Evolutionary conservation across 345 rosid genomes (phyloP).

Genomic region (Aegle marmelos): DNA sequence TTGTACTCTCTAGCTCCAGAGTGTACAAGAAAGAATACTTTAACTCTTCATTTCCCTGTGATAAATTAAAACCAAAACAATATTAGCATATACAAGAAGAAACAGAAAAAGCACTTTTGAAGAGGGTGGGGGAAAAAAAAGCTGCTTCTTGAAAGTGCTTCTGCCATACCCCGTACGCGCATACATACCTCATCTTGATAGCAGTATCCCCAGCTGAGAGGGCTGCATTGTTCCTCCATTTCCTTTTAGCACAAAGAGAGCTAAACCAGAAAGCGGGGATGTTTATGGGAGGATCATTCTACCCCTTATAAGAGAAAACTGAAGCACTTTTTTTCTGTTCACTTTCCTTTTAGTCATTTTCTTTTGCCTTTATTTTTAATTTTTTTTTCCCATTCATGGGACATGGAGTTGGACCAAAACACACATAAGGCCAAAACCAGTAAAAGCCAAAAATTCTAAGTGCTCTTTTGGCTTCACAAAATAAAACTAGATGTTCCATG

Average conservation of each 20-base stretch:
- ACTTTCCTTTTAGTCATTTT: conserved; percentile 1
- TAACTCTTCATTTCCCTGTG: conserved; percentile 49
- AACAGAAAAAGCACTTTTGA: not conserved
- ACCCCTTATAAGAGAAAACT: conserved; percentile 28
- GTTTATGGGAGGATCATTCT: not conserved
- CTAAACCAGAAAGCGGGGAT: not conserved
- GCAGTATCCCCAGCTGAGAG: conserved; percentile 31
- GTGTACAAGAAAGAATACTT: conserved; percentile 39
- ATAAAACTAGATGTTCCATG: conserved; percentile 6
- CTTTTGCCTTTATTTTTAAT: not conserved
- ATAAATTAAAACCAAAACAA: not conserved
- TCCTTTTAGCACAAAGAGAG: not conserved
- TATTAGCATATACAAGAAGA: not conserved
- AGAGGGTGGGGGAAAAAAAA: not conserved
- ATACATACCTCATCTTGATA: conserved; percentile 38
- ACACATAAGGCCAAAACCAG: conserved; percentile 29
- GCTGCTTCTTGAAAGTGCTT: not conserved
- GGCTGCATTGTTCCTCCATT: conserved; percentile 48
- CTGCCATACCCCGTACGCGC: not conserved
- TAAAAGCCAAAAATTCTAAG: conserved; percentile 18
- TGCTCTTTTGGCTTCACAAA: conserved; percentile 7
- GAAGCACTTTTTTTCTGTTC: not conserved
- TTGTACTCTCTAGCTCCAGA: conserved; percentile 45
- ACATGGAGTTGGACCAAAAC: conserved; percentile 28
- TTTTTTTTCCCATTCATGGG: conserved; percentile 19